Base-by-base conservation (phyloP, 768 basidiomycete species). In the Dacryopinax spathularia region DNA sequence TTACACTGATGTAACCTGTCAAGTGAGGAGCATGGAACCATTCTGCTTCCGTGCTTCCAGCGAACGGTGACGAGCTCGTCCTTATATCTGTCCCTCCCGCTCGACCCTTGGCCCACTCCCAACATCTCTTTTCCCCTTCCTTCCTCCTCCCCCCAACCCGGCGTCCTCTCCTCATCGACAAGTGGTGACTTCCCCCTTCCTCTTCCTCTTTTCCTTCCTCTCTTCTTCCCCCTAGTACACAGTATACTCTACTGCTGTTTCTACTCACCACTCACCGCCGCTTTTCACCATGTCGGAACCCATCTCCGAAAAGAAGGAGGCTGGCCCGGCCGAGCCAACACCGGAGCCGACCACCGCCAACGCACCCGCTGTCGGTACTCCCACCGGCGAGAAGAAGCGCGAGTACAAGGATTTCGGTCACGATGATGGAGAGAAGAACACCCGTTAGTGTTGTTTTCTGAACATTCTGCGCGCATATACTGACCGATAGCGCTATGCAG, bases 391-490 rank as follows among this genome's bases (percentile, higher is more conserved):
- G 0, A 85, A 75, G 73, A 87, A 89, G 78, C 81, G 88, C 77
- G 87, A 88, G 78, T 91, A 91, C 79, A 91, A 88, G 80, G 89
- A 90, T 41, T 88, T 90, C 64, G 82, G 81, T 64, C 85, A 91
- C 71, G 87, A 88, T 1, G 77, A 84, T 60, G 33, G 10, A 33
- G 79, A 83, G 61, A 82, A 82, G 68, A 75, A 85, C 41, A 81
- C 84, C 63, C 86, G 88, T 89, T 71, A 60, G 87, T 80, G 29
- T 61, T 65, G 22, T 48, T 18, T 56, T 33, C 29, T 22, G 36
- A 2, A 13, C 35, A n/a, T 20, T 15, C 7, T 18, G 5, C 15
- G 18, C 16, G 20, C 37, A 18, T 15, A 27, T 27, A 13, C 25
- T 25, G 41, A 27, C 36, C 65, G 33, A 48, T 31, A 39, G 63